A percentile compares a stretch with the other conserved stretches of the same genome.
These are phyloP conservation scores for Posidonia australis DNA, from an alignment of 106 monocot genomes.

Conservation along the genomic window DNA sequence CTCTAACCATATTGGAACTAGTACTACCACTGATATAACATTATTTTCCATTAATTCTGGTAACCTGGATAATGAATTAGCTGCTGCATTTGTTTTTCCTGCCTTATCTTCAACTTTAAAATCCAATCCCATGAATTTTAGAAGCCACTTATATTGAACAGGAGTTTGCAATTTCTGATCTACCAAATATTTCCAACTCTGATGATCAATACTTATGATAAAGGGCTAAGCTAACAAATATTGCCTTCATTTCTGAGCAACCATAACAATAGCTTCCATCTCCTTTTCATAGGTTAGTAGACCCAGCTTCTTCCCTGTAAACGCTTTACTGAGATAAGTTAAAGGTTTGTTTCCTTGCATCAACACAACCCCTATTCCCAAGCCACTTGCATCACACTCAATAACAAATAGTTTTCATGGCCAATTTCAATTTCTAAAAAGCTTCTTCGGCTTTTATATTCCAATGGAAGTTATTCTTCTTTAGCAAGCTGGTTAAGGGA, in stretches of 20 bases:
- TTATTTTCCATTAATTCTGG: too few relatives aligned
- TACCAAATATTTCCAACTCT: background rate
- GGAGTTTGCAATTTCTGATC: background rate
- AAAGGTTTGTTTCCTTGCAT: background rate
- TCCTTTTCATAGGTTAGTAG: background rate
- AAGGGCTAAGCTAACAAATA: background rate
- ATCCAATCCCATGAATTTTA: background rate
- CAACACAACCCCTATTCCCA: background rate
- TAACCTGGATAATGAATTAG: too few relatives aligned
- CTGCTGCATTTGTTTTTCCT: background rate
- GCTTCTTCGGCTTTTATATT: too few relatives aligned
- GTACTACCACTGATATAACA: too few relatives aligned
- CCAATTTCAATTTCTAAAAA: background rate
- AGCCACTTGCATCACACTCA: background rate
- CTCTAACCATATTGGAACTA: too few relatives aligned
- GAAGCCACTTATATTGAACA: background rate
- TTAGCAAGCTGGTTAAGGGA: background rate
- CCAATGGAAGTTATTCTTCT: background rate
- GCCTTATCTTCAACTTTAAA: background rate
- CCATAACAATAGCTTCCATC: background rate
- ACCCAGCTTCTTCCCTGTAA: background rate
- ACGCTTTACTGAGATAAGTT: background rate
- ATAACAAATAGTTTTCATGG: background rate
- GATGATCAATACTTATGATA: background rate
- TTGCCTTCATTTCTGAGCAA: background rate